A percentile compares a stretch with the other conserved stretches of the same genome.
These are phyloP conservation scores for Blastobotrys capitulatus DNA, from an alignment of 1,139 yeast genomes.

Conservation along the genomic window DNA sequence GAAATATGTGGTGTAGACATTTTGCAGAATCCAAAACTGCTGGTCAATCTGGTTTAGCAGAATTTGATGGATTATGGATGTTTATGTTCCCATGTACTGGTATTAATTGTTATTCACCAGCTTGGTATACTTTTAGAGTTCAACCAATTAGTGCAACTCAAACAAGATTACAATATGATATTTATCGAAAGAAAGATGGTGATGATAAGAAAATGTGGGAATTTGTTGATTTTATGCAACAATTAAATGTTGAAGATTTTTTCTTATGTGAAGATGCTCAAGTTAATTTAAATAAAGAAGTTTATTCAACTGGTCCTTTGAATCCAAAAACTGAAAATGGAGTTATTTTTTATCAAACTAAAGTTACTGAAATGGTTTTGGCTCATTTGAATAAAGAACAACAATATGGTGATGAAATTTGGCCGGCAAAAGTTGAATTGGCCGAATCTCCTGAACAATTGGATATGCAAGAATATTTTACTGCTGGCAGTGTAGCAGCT, in stretches of 20 bases:
- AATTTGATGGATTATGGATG: constrained; percentile 13
- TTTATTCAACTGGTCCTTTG: constrained; percentile 11
- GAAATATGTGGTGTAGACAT: constrained; percentile 11
- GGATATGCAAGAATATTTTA: constrained; percentile 5
- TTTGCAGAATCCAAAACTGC: constrained; percentile 6
- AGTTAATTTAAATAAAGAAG: constrained; percentile 5
- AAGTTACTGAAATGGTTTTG: constrained; percentile 8
- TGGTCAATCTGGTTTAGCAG: constrained; percentile 3
- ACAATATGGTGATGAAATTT: background rate
- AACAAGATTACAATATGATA: constrained; percentile 9
- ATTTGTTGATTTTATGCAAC: constrained; percentile 12
- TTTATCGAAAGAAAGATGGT: constrained; percentile 8
- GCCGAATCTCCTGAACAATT: constrained; percentile 1
- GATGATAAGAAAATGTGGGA: constrained; percentile 2
- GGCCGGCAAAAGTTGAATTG: constrained; percentile 2
- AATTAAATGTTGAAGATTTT: constrained; percentile 11
- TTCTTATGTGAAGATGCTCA: constrained; percentile 10
- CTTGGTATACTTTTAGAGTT: constrained; percentile 11
- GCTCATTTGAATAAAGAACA: constrained; percentile 3
- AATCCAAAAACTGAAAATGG: constrained; percentile 13
- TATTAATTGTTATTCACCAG: constrained; percentile 13
- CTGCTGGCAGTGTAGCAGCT: constrained; percentile 2
- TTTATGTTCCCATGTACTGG: constrained; percentile 12
- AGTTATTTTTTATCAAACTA: constrained; percentile 9
- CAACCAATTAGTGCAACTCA: constrained; percentile 8